Base-by-base conservation (phyloP, 169 alveolate species). In the Cryptosporidium muris region DNA sequence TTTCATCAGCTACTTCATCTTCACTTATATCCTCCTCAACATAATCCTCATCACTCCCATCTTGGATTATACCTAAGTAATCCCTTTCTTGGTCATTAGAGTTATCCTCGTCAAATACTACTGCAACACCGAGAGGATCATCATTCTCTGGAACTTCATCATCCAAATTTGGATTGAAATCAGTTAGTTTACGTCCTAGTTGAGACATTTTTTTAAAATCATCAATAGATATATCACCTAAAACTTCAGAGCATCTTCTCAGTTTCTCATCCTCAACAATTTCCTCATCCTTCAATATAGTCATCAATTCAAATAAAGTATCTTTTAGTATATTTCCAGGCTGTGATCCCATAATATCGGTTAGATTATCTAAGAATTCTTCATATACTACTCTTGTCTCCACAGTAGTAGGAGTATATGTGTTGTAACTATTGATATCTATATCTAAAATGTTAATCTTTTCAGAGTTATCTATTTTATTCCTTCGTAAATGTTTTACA, bases 241-340 rank as follows among this genome's bases (percentile, higher is more conserved):
- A 66, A 38, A 92, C 82, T 36, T 89, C 93, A 66, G 92, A 95
- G 85, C 92, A 94, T 49, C 90, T 92, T 58, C 34, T 62, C 63
- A 91, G 90, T 68, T 92, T 90, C 34, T 93, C 96, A 51, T 92
- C 92, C 16, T 93, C 95, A 51, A 81, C 92, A 74, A 89, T 63
- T 9, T 90, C 91, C 2, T 95, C 97, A 52, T 93, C 88, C 74
- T 96, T 95, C 65, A 96, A 81, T n/a, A 94, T 91, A 16, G 94
- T 91, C 45, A 97, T 85, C 12, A 96, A 92, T 63, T 97, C 99
- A 74, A 96, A 97, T 52, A 96, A 96, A 3, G 97, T 98, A 65
- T 96, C 97, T 64, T 91, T 93, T 40, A 97, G 88, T 40, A 94
- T 96, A 47, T 95, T 98, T 36, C 92, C 91, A 0, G 98, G 94